phyloP scores from a whole-genome alignment of 768 basidiomycete genomes.

The Tulasnella sp. region DNA sequence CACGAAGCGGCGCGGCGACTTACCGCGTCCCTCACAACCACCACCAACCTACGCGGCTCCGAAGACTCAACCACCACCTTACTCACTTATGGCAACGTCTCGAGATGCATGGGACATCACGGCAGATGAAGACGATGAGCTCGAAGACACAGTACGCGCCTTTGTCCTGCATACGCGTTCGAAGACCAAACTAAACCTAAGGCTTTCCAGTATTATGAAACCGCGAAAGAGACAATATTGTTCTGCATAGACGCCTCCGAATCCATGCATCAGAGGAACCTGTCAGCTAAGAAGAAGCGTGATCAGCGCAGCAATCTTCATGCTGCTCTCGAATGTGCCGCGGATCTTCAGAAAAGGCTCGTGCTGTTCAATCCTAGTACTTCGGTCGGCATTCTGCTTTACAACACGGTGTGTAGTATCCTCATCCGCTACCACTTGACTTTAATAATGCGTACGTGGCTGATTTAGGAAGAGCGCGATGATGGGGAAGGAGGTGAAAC shows the following conservation, averaged over 20 bases:
- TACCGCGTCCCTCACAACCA: neutral
- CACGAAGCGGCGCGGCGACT: slow-evolving; percentile 2
- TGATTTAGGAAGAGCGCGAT: slow-evolving; percentile 14
- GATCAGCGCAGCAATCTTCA: slow-evolving; percentile 65
- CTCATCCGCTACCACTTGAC: neutral
- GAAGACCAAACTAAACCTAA: slow-evolving; percentile 10
- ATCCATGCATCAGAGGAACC: slow-evolving; percentile 72
- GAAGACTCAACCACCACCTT: neutral
- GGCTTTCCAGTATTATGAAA: slow-evolving; percentile 39
- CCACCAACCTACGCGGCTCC: neutral
- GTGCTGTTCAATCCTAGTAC: slow-evolving; percentile 83
- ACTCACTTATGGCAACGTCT: neutral
- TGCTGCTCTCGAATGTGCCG: slow-evolving; percentile 67
- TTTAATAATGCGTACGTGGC: slow-evolving; percentile 11
- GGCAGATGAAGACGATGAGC: slow-evolving; percentile 73
- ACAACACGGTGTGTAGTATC: slow-evolving; percentile 64
- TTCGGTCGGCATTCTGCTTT: slow-evolving; percentile 79
- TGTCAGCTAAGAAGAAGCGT: slow-evolving; percentile 42
- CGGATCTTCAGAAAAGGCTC: slow-evolving; percentile 83
- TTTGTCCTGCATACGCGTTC: slow-evolving; percentile 40
- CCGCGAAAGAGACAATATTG: slow-evolving; percentile 69
- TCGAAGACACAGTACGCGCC: slow-evolving; percentile 38
- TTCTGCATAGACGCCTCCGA: slow-evolving; percentile 92
- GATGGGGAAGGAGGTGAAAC: slow-evolving; percentile 31
- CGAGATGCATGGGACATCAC: slow-evolving; percentile 4